Conservation (phyloP, 176 grass and related monocot species). For the Cenchrus americanus region DNA sequence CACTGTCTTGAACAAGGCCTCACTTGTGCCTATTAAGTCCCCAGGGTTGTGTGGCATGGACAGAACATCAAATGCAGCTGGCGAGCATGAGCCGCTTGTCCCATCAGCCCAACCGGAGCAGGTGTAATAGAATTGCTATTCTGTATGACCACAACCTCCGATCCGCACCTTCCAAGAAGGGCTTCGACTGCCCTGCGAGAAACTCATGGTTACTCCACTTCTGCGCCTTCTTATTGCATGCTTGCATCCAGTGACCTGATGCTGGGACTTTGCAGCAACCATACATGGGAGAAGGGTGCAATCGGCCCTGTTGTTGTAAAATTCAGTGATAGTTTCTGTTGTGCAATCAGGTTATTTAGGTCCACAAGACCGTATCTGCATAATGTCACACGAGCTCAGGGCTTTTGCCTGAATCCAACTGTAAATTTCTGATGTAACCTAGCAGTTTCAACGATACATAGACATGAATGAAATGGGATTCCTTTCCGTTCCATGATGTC, state of each 20-base stretch:
- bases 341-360: slow-evolving; percentile 14
- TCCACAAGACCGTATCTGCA: background rate
- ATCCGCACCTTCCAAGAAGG: background rate
- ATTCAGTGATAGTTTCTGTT: background rate
- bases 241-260: background rate
- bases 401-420: slow-evolving; percentile 40
- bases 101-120: slow-evolving; percentile 43
- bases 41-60: slow-evolving; percentile 87
- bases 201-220: slow-evolving; percentile 8
- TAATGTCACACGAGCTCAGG: background rate
- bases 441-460: background rate
- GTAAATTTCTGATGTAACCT: slow-evolving; percentile 51
- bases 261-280: slow-evolving; percentile 28
- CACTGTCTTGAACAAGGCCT: slow-evolving; percentile 54
- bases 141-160: background rate
- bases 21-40: slow-evolving; percentile 64
- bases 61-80: slow-evolving; percentile 47
- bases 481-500: background rate
- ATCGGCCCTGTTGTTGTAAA: slow-evolving; percentile 48
- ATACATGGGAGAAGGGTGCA: slow-evolving; percentile 4
- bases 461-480: slow-evolving; percentile 19
- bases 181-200: background rate
- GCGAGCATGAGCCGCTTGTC: slow-evolving; percentile 58
- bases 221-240: background rate
- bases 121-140: slow-evolving; percentile 5